Evolutionary conservation across 108 stramenopile species (phyloP).

Genomic region (Parmales sp.): DNA sequence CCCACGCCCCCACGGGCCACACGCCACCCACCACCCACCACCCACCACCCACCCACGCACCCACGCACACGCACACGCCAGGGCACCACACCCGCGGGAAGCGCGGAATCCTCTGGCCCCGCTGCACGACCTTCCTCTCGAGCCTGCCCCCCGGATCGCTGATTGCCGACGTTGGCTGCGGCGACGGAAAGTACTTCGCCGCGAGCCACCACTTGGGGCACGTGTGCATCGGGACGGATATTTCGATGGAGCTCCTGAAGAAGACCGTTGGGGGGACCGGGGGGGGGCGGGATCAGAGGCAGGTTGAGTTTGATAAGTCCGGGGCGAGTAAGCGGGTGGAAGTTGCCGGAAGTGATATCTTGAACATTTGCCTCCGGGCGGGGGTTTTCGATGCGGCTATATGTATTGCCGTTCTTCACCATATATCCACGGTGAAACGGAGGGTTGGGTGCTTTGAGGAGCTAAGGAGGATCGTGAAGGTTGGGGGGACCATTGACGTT

Average conservation of each 20-base stretch:
- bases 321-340: constrained; percentile 39
- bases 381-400: constrained; percentile 85
- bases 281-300: constrained; percentile 42
- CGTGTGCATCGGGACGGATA: constrained; percentile 89
- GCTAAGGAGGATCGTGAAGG: constrained; percentile 63
- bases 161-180: constrained; percentile 93
- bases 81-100: constrained; percentile 94
- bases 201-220: constrained; percentile 57
- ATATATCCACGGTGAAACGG: constrained; percentile 74
- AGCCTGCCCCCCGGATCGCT: constrained; percentile 59
- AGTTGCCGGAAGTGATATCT: constrained; percentile 75
- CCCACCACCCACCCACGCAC: constrained; percentile 11
- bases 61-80: not conserved
- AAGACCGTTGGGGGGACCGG: constrained; percentile 34
- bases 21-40: not conserved
- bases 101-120: constrained; percentile 89
- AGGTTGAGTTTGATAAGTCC: not conserved
- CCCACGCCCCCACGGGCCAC: constrained; percentile 10
- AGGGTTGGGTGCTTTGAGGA: constrained; percentile 74
- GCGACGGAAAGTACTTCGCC: constrained; percentile 90
- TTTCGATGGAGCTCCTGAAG: constrained; percentile 56
- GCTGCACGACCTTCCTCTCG: constrained; percentile 73
- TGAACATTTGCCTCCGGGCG: constrained; percentile 68
- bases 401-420: constrained; percentile 97
- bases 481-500: constrained; percentile 72